phyloP scores from a whole-genome alignment of 2,329 filamentous ascomycete species.

The Hymenoscyphus linearis region DNA sequence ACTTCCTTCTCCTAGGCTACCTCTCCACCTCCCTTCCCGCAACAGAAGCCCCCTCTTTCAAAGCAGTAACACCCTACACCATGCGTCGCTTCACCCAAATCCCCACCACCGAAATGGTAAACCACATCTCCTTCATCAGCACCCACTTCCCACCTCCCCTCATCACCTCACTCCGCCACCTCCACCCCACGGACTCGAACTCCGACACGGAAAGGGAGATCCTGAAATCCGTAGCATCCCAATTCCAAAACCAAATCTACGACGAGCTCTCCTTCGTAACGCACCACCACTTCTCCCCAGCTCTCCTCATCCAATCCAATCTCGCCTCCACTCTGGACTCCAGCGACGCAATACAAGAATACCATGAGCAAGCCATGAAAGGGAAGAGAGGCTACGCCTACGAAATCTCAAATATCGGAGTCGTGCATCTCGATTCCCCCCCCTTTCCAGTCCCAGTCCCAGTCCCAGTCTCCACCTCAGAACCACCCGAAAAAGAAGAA shows the following conservation, averaged over 20 bases:
- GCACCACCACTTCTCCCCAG: neutral
- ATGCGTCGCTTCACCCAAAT: constrained; percentile 17
- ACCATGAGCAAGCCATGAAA: constrained; percentile 4
- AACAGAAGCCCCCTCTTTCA: neutral
- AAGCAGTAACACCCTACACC: constrained; percentile 18
- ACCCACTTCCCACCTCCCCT: constrained; percentile 7
- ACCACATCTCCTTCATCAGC: constrained; percentile 18
- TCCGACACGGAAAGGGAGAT: neutral
- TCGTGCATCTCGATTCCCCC: constrained; percentile 11
- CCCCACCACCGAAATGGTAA: constrained; percentile 18
- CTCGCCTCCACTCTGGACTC: neutral
- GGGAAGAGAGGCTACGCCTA: constrained; percentile 14
- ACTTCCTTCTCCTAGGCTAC: constrained; percentile 16
- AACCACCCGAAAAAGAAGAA: neutral
- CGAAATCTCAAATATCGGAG: constrained; percentile 25
- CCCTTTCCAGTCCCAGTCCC: no score
- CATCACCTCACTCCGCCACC: constrained; percentile 2
- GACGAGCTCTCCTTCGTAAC: constrained; percentile 9
- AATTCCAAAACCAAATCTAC: constrained; percentile 10
- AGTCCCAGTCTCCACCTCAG: neutral
- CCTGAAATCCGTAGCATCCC: constrained; percentile 7
- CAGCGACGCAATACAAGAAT: neutral
- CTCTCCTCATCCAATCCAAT: neutral
- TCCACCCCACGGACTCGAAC: constrained; percentile 2
- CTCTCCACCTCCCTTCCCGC: constrained; percentile 11